Evolutionary conservation across 306 rosid genomes (phyloP), one percentile per base, ranked within the genome.

Genomic region (Sphenostylis stenocarpa): DNA sequence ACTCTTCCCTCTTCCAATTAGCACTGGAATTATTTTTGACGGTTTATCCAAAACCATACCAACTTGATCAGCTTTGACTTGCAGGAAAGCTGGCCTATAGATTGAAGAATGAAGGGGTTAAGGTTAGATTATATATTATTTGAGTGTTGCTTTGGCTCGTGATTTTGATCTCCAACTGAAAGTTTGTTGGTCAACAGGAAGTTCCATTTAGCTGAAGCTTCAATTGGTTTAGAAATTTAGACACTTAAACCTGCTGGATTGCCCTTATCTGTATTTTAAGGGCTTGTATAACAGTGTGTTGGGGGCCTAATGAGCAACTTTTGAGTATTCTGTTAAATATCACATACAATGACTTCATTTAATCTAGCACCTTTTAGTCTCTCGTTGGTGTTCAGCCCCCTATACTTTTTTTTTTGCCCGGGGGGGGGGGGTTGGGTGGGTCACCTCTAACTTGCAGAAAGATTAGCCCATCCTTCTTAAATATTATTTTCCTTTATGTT

Each of bases 21-120:
- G 28, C 52, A 51, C 39, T 72, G 45, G 3, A 44, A 56, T 51
- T 29, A 47, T 51, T 56, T 24, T 57, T 39, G 39, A 51, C 58
- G 33, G 49, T 73, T 44, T 67, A 45, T 66, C 80, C 80, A 81
- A 60, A 71, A 83, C 41, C 48, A 61, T 63, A 41, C 65, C 49
- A 6, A 78, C 80, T 60, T 79, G 78, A 85, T 85, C 55, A 73
- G 63, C 67, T 83, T 73, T 77, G 41, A 47, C 67, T 66, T 85
- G 87, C 91, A 95, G 99, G 97, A 84, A 95, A 95, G 84, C 88
- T 92, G 89, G 99, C 99, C 64, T 81, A 89, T 77, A 90, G 94
- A 82, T 81, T 95, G 84, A 95, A 92, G 88, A 92, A 86, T 26
- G 99, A 85, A 79, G 99, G 99, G 75, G 96, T 87, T 43, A 92